phyloP scores from a whole-genome alignment of 495 filamentous ascomycete species.

The Cryomyces antarcticus region DNA sequence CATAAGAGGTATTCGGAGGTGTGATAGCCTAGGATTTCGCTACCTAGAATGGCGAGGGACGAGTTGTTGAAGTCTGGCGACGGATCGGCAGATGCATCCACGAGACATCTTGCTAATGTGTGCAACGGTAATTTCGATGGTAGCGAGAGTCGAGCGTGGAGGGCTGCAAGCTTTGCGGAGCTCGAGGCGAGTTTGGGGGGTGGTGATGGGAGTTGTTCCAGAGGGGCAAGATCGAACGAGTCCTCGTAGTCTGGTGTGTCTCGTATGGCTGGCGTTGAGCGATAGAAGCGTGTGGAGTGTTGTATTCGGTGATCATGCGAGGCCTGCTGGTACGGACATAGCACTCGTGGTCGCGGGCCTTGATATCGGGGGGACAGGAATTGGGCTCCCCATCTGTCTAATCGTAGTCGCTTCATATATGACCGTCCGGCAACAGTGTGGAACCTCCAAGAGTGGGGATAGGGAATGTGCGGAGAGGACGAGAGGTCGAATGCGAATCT shows the following conservation, averaged over 20 bases:
- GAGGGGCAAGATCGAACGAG: not conserved
- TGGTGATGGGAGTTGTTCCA: slow-evolving; percentile 2
- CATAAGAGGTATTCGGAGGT: slow-evolving; percentile 69
- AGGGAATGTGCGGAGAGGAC: too few relatives aligned
- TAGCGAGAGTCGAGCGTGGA: slow-evolving; percentile 78
- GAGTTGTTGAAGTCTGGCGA: slow-evolving; percentile 61
- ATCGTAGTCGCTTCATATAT: slow-evolving; percentile 45
- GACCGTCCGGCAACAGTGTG: too few relatives aligned
- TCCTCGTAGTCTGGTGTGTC: not conserved
- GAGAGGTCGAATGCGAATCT: too few relatives aligned
- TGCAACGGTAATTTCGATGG: slow-evolving; percentile 63
- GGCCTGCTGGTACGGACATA: not conserved
- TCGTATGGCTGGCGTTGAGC: not conserved
- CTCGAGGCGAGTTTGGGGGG: slow-evolving; percentile 20
- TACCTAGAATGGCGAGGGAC: slow-evolving; percentile 61
- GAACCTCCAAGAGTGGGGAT: too few relatives aligned
- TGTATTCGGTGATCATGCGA: slow-evolving; percentile 13
- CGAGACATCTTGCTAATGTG: slow-evolving; percentile 65
- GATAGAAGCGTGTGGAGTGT: slow-evolving; percentile 7
- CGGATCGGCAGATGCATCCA: slow-evolving; percentile 64
- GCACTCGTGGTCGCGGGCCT: slow-evolving; percentile 6
- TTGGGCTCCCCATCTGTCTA: slow-evolving; percentile 51
- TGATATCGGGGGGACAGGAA: slow-evolving; percentile 24
- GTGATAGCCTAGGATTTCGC: slow-evolving; percentile 67
- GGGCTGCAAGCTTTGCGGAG: slow-evolving; percentile 81